Evolutionary conservation across 495 filamentous ascomycete species (phyloP).

Genomic region (Xylaria cubensis): DNA sequence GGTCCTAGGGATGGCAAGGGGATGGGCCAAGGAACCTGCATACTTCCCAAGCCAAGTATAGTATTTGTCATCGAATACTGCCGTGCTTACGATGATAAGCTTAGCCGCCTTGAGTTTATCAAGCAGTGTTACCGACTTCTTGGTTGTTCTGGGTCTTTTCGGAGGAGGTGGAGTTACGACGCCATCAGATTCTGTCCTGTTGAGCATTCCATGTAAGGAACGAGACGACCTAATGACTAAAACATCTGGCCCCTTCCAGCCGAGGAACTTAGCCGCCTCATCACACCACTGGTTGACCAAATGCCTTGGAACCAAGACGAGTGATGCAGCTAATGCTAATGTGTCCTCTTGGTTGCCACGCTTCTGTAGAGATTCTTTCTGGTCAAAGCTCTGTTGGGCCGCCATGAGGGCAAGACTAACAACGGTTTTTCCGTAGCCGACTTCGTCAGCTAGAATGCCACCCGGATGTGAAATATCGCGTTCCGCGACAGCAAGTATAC

Average conservation of each 20-base stretch:
- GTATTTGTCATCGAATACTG: constrained; percentile 44
- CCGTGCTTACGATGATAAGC: constrained; percentile 63
- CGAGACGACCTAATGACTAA: constrained; percentile 46
- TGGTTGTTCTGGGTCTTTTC: constrained; percentile 8
- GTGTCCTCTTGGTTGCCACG: constrained; percentile 33
- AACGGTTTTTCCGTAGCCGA: constrained; percentile 85
- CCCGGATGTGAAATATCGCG: constrained; percentile 60
- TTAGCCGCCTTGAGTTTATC: constrained; percentile 54
- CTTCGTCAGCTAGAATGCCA: constrained; percentile 77
- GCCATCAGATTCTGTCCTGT: neutral
- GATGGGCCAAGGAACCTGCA: constrained; percentile 56
- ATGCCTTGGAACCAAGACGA: constrained; percentile 70
- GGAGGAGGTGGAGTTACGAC: neutral
- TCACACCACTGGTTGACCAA: constrained; percentile 71
- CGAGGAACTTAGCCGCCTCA: constrained; percentile 66
- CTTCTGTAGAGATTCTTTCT: neutral
- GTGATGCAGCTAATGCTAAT: constrained; percentile 61
- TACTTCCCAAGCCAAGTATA: constrained; percentile 52
- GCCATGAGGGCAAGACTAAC: constrained; percentile 72
- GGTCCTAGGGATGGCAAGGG: constrained; percentile 44
- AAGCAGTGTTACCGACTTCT: constrained; percentile 35
- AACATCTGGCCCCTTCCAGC: constrained; percentile 42
- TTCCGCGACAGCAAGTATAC: constrained; percentile 64
- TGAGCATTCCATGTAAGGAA: constrained; percentile 39
- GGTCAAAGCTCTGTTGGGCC: constrained; percentile 45